These are phyloP conservation scores for Xylaria bambusicola DNA, from an alignment of 495 filamentous ascomycete species.

Conservation along the genomic window DNA sequence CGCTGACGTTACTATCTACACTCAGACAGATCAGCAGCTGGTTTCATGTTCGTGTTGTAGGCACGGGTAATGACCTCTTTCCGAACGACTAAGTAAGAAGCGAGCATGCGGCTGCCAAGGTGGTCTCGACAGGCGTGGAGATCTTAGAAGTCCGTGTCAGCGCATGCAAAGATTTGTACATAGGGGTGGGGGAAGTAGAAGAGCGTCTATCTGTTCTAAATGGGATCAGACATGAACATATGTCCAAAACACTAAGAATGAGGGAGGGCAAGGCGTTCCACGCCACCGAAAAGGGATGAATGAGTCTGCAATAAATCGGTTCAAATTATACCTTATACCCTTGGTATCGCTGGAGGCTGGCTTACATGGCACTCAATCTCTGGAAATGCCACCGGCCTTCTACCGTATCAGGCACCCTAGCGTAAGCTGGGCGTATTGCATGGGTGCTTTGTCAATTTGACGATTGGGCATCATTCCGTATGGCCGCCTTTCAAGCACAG, in stretches of 20 bases:
- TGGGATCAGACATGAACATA: too few relatives aligned
- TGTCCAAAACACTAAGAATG: too few relatives aligned
- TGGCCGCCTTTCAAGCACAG: too few relatives aligned
- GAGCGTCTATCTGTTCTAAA: too few relatives aligned
- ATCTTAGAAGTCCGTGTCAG: not conserved
- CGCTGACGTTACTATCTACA: constrained; percentile 25
- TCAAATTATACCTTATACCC: not conserved
- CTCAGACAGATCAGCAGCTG: constrained; percentile 1
- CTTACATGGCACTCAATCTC: too few relatives aligned
- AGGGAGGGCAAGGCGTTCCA: not conserved
- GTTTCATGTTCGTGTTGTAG: too few relatives aligned
- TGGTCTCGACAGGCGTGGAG: constrained; percentile 14
- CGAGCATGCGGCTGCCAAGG: constrained; percentile 24
- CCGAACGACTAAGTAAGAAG: constrained; percentile 23
- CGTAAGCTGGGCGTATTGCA: not conserved
- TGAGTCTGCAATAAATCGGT: not conserved
- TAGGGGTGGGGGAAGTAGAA: too few relatives aligned
- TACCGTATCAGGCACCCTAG: too few relatives aligned
- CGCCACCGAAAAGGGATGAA: not conserved
- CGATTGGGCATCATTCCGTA: constrained; percentile 7
- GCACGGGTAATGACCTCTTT: too few relatives aligned
- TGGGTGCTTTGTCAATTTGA: not conserved
- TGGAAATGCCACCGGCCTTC: too few relatives aligned
- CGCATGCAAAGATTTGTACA: not conserved
- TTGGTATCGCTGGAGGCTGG: too few relatives aligned